A percentile compares a stretch with the other conserved stretches of the same genome.
Evolutionary conservation across 257 asterid species (phyloP).

Genomic region (Nicotiana attenuata): DNA sequence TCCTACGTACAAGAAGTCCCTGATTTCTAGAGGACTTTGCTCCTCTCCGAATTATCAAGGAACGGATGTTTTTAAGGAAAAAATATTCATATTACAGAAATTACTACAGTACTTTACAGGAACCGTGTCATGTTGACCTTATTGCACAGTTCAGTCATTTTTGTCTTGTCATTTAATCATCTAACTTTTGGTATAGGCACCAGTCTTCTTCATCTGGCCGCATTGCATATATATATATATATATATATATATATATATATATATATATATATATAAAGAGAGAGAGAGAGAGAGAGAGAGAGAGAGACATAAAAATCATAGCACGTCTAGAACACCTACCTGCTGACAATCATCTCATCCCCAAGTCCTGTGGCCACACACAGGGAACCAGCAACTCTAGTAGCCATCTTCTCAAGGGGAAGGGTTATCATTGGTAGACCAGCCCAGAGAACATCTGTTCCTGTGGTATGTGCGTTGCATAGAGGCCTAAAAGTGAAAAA

Average conservation of each 20-base stretch:
- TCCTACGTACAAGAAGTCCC: background rate
- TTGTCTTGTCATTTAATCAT: background rate
- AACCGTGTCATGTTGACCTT: background rate
- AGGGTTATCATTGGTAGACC: conserved; percentile 96
- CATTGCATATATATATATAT: background rate
- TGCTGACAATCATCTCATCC: conserved; percentile 88
- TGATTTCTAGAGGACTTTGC: background rate
- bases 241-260: no score
- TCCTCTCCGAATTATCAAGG: background rate
- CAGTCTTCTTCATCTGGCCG: background rate
- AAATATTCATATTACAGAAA: background rate
- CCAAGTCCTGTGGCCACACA: conserved; percentile 98
- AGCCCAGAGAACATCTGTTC: conserved; percentile 99
- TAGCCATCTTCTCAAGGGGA: conserved; percentile 99
- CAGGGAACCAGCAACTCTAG: conserved; percentile 98
- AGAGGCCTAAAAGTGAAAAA: conserved; percentile 60
- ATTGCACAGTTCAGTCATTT: background rate
- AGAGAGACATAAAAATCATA: background rate
- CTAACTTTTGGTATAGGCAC: background rate
- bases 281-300: no score
- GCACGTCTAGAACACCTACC: conserved; percentile 36
- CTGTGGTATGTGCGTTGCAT: conserved; percentile 98
- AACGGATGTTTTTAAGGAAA: background rate
- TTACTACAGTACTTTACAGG: background rate
- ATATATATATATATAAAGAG: background rate